Evolutionary conservation across 345 rosid species (phyloP).

Genomic region (Erodium maritimum): DNA sequence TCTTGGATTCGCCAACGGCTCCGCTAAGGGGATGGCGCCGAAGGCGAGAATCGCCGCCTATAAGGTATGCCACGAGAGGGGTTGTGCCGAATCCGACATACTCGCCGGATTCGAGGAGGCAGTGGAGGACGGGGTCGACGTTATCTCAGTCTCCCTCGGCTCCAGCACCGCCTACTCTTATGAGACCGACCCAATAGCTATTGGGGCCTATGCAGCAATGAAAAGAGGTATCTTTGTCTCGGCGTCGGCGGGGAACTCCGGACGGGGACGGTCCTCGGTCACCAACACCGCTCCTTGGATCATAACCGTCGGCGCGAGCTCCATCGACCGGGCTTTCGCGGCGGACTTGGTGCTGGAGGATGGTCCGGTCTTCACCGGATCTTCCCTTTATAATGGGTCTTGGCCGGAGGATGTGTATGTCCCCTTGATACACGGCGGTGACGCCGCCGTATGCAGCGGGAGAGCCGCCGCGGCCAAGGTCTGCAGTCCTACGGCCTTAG

Average conservation of each 20-base stretch:
- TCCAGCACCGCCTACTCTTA: neutral
- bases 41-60: slow-evolving; percentile 20
- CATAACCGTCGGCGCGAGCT: slow-evolving; percentile 19
- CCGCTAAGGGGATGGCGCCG: slow-evolving; percentile 21
- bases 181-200: slow-evolving; percentile 6
- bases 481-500: slow-evolving; percentile 6
- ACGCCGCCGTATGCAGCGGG: neutral
- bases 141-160: slow-evolving; percentile 19
- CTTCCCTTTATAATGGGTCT: slow-evolving; percentile 14
- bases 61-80: neutral
- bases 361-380: slow-evolving; percentile 6
- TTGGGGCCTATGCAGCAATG: slow-evolving; percentile 18
- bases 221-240: slow-evolving; percentile 18
- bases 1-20: slow-evolving; percentile 13
- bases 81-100: slow-evolving; percentile 9
- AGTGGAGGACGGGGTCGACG: slow-evolving; percentile 17
- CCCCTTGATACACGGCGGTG: slow-evolving; percentile 5
- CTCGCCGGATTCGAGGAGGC: slow-evolving; percentile 21
- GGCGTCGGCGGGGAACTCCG: slow-evolving; percentile 10
- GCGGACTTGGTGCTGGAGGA: slow-evolving; percentile 11
- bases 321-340: slow-evolving; percentile 17
- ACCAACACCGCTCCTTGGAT: slow-evolving; percentile 19
- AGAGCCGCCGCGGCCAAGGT: neutral
- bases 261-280: neutral
- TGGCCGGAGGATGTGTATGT: neutral